Evolutionary conservation across 352 stramenopile genomes (phyloP).

Genomic region (Globisporangium paroecandrum): DNA sequence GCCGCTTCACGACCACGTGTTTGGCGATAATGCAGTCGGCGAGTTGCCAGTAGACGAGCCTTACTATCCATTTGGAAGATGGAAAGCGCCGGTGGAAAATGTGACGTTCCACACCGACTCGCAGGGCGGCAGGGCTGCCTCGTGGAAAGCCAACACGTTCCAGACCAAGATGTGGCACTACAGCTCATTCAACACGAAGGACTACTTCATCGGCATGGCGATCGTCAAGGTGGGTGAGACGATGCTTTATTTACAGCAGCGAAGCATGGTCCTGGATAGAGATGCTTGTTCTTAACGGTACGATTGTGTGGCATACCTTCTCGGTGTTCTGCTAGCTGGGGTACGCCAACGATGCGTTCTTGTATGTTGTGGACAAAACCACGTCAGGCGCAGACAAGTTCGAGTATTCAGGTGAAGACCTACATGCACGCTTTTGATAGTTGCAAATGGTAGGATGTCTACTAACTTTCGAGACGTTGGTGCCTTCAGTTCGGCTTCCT

Average conservation of each 20-base stretch:
- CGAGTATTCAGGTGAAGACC: conserved; percentile 24
- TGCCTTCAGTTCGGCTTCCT: conserved; percentile 17
- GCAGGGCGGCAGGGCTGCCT: neutral
- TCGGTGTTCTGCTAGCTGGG: conserved; percentile 18
- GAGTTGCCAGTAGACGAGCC: neutral
- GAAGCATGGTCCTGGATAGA: neutral
- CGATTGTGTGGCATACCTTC: neutral
- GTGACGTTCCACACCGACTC: conserved; percentile 32
- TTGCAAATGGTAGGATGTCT: neutral
- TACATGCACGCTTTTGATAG: no score
- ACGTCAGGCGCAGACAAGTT: conserved; percentile 27
- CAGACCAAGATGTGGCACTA: conserved; percentile 48
- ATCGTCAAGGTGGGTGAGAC: conserved; percentile 26
- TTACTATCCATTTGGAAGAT: conserved; percentile 37
- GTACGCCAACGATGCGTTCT: conserved; percentile 37
- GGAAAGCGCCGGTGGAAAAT: conserved; percentile 21
- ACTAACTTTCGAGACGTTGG: neutral
- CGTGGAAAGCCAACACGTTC: conserved; percentile 17
- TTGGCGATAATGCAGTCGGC: neutral
- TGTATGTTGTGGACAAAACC: conserved; percentile 48
- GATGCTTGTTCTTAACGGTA: neutral
- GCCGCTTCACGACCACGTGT: conserved; percentile 21
- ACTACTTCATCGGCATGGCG: conserved; percentile 38
- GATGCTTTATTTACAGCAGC: neutral
- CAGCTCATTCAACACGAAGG: conserved; percentile 29